A percentile compares a stretch with the other conserved stretches of the same genome.
These are phyloP conservation scores for Penicillium maclennaniae DNA, from an alignment of 495 filamentous ascomycete species.

Conservation along the genomic window DNA sequence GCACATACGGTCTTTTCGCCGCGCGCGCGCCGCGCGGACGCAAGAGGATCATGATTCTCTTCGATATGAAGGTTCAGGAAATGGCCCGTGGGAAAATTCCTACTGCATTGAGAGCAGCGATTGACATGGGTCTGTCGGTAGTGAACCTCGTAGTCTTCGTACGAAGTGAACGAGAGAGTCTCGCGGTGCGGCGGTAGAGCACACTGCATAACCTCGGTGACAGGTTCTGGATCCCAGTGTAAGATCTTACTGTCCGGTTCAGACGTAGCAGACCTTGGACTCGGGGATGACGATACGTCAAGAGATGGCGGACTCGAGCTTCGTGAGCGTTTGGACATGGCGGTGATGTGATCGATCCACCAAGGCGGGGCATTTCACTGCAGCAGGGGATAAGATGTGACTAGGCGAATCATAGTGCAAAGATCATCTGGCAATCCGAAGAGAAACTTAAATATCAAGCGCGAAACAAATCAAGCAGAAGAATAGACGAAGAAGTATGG, in stretches of 20 bases:
- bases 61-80: slow-evolving; percentile 82
- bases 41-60: slow-evolving; percentile 85
- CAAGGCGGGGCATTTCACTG: slow-evolving; percentile 19
- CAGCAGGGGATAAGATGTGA: neutral
- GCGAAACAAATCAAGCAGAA: neutral
- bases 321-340: slow-evolving; percentile 60
- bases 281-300: slow-evolving; percentile 24
- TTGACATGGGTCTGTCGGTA: slow-evolving; percentile 79
- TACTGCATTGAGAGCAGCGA: slow-evolving; percentile 75
- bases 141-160: slow-evolving; percentile 83
- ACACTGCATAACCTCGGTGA: slow-evolving; percentile 61
- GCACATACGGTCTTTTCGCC: slow-evolving; percentile 78
- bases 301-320: slow-evolving; percentile 37
- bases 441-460: neutral
- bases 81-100: slow-evolving; percentile 68
- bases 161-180: slow-evolving; percentile 63
- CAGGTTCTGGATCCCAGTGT: slow-evolving; percentile 18
- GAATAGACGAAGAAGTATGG: neutral
- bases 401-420: neutral
- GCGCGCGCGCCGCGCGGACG: slow-evolving; percentile 61
- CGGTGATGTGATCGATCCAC: slow-evolving; percentile 16
- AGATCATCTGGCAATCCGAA: neutral
- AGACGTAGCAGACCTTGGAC: slow-evolving; percentile 15
- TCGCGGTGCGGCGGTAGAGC: slow-evolving; percentile 74
- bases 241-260: slow-evolving; percentile 25